Base-by-base conservation (phyloP, 2,329 filamentous ascomycete genomes). In the Aspergillus tubingensis region DNA sequence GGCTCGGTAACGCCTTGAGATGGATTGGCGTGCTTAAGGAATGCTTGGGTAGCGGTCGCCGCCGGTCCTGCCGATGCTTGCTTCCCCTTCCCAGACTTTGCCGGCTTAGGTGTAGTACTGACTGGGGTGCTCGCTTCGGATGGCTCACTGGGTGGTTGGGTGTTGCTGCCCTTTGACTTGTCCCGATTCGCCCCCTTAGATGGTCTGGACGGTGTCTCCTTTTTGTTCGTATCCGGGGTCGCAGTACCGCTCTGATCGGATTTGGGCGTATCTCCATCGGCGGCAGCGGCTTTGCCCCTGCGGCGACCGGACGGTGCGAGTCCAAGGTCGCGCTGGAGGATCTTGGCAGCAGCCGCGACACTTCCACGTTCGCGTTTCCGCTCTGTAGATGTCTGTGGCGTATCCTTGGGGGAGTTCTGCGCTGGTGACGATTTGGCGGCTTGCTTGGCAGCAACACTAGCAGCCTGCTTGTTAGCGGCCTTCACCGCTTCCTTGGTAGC, bases 1-100 rank as follows among this genome's bases (percentile, higher is more conserved):
- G 88, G 80, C 71, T 97, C 94, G 0, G 92, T 97, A 50, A 97
- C 91, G 13, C 94, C 94, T 72, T 97, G 94, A 0, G 92, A 95
- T 10, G 91, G 87, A 72, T 96, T 96, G 54, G 89, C 90, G 68
- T 92, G 89, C 75, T 93, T 93, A 62, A 93, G 80, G 70, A 93
- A 93, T 19, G 88, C 90, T 62, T 76, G 75, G 4, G 73, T 80
- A 13, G 72, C 70, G 10, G 69, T 72, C 10, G 67, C 54, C 30
- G 68, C 49, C 36, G 59, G 50, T 23, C 43, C 36, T 23, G 59
- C 48, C 41, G 62, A 43, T 8, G 56, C 32, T 47, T 65, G 67
- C 51, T 76, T 77, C 25, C 66, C 61, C 61, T 72, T 72, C 39
- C 60, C 61, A n/a, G 69, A 60, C 59, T 73, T 73, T 23, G 68